Conservation (phyloP, 2,329 filamentous ascomycete genomes). For the Penicillium expansum region DNA sequence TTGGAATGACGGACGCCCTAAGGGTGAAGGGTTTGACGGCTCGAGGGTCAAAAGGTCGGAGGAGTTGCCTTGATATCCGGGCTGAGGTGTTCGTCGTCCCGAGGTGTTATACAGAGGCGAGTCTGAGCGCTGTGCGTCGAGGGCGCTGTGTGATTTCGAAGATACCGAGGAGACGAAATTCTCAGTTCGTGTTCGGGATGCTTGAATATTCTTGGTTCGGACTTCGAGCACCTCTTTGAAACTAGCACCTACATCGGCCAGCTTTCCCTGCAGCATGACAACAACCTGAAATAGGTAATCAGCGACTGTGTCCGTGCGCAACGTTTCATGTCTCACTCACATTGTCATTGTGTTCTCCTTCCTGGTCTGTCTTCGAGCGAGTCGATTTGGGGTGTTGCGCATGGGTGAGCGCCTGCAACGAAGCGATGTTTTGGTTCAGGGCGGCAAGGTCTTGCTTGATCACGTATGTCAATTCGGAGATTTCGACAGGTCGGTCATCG, state of each 20-base stretch:
- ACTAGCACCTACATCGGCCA: slow-evolving; percentile 88
- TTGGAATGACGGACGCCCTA: slow-evolving; percentile 51
- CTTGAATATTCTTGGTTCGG: slow-evolving; percentile 96
- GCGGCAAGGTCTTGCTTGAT: slow-evolving; percentile 94
- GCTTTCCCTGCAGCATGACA: slow-evolving; percentile 81
- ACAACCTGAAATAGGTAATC: slow-evolving; percentile 55
- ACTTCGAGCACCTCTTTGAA: slow-evolving; percentile 98
- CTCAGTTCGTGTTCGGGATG: slow-evolving; percentile 84
- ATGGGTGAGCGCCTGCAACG: slow-evolving; percentile 72
- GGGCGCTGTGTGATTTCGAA: slow-evolving; percentile 64
- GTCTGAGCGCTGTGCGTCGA: slow-evolving; percentile 68
- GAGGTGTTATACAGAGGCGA: slow-evolving; percentile 85
- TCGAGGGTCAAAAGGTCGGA: slow-evolving; percentile 79
- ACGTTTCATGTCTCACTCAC: slow-evolving; percentile 42
- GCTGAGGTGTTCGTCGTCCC: slow-evolving; percentile 62
- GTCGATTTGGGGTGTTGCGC: slow-evolving; percentile 67
- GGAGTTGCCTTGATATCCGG: slow-evolving; percentile 48
- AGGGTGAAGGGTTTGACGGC: slow-evolving; percentile 55
- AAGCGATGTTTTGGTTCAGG: slow-evolving; percentile 81
- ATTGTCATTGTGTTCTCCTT: slow-evolving; percentile 97
- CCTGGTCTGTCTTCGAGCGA: slow-evolving; percentile 60
- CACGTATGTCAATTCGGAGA: slow-evolving; percentile 93
- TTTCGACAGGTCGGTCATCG: slow-evolving; percentile 93
- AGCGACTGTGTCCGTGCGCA: slow-evolving; percentile 15
- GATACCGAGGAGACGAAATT: slow-evolving; percentile 93